Evolutionary conservation across 208 protist genomes (phyloP), one percentile per base, ranked within the genome.

Genomic region (Trypanosoma cruzi): DNA sequence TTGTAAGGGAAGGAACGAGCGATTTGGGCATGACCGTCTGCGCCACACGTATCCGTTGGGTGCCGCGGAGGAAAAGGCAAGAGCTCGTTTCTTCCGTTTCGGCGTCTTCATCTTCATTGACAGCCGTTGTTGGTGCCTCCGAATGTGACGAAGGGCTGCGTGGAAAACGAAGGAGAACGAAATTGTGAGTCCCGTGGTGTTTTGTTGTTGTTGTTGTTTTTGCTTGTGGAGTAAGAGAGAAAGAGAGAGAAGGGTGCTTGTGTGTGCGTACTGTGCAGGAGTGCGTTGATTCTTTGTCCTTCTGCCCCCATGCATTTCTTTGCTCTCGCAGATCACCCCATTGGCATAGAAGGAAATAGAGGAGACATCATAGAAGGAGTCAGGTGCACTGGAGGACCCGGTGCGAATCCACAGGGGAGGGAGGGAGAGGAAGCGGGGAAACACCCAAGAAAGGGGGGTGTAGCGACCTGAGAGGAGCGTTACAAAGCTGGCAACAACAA

Each of bases 1-100:
- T 79, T 46, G 75, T 89, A 26, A 50, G 55, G 5, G 80, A 87
- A 31, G 79, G 75, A 32, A 46, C 73, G 57, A 92, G 86, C 74
- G 89, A 92, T 34, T 76, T 92, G 24, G 66, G 78, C 53, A 95
- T 95, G 89, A 44, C 55, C 5, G 80, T 92, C 28, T 78, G 75
- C 18, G 89, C 67, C 55, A 91, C 89, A 24, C 75, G 73, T 22
- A 90, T 94, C 64, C 77, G 77, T 7, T 92, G 85, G 86, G 79
- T 71, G 42, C 59, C 20, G 37, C 59, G 31, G 24, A 16, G 34
- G 7, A 22, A 32, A 44, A 64, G 8, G 56, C 13, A 22, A 34
- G 14, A 24, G 24, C 11, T 8, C 24, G 8, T 14, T 20, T 20
- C n/a, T 31, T 2, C 31, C 31, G 8, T 8, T 14, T n/a, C 55